A percentile compares a stretch with the other conserved stretches of the same genome.
phyloP scores from a whole-genome alignment of 176 grass and related monocot species.

The Leersia perrieri region DNA sequence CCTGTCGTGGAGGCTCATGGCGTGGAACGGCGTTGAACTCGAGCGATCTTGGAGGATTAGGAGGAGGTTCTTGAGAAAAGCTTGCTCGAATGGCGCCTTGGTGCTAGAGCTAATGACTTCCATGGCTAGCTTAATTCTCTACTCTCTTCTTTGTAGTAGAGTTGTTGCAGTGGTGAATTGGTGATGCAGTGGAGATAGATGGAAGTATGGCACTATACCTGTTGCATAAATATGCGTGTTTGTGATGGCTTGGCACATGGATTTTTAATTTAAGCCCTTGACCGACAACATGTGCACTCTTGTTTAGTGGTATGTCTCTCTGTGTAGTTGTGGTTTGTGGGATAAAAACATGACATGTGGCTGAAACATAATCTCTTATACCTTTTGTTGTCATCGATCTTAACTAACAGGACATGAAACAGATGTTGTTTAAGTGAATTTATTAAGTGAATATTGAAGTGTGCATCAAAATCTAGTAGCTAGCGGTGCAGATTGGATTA shows the following conservation, averaged over 20 bases:
- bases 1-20: conserved; percentile 44
- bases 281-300: neutral
- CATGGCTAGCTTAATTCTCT: conserved; percentile 42
- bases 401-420: neutral
- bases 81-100: conserved; percentile 39
- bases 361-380: neutral
- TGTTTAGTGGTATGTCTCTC: neutral
- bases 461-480: neutral
- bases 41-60: conserved; percentile 29
- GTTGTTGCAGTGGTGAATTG: neutral
- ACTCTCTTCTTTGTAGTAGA: neutral
- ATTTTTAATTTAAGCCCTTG: neutral
- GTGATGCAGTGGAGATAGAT: neutral
- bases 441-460: neutral
- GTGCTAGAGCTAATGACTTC: conserved; percentile 2
- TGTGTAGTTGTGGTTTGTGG: neutral
- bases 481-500: neutral
- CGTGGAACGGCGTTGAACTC: neutral
- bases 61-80: conserved; percentile 58
- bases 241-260: no score
- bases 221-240: neutral
- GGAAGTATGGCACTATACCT: neutral
- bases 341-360: conserved; percentile 14
- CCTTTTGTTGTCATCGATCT: neutral
- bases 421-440: neutral